Percentiles rank a stretch among this genome's conserved stretches.
Evolutionary conservation across 352 stramenopile species (phyloP).

Genomic region (Globisporangium radiosum): DNA sequence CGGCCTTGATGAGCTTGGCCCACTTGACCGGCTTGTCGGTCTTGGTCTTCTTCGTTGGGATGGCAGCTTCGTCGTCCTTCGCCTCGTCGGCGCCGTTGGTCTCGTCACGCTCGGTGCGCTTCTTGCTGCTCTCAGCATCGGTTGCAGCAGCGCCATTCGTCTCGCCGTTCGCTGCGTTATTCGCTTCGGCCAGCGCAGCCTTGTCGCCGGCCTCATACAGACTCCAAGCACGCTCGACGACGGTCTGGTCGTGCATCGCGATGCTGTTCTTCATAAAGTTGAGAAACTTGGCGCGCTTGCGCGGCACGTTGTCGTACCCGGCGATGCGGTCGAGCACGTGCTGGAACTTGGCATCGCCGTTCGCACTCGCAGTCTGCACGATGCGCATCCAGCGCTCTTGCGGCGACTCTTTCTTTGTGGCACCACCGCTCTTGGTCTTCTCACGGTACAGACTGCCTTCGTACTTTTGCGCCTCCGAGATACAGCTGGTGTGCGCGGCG

Average conservation of each 20-base stretch:
- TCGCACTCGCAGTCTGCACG: conserved; percentile 46
- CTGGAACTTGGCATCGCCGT: conserved; percentile 46
- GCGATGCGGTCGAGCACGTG: conserved; percentile 70
- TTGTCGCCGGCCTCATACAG: conserved; percentile 71
- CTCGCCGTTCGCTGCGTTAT: conserved; percentile 4
- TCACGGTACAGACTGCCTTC: conserved; percentile 83
- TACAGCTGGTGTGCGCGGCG: conserved; percentile 85
- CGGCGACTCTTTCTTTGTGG: conserved; percentile 74
- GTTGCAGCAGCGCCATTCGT: conserved; percentile 2
- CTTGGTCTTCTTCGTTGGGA: conserved; percentile 22
- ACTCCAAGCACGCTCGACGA: conserved; percentile 61
- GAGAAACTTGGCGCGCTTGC: conserved; percentile 91
- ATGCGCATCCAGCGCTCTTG: conserved; percentile 85
- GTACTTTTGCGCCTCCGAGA: conserved; percentile 94
- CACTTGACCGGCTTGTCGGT: conserved; percentile 53
- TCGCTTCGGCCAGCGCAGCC: conserved; percentile 19
- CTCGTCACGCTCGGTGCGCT: conserved; percentile 33
- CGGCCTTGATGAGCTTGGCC: conserved; percentile 56
- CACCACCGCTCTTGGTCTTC: conserved; percentile 42
- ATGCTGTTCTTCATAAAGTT: conserved; percentile 90
- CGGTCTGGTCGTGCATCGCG: conserved; percentile 30
- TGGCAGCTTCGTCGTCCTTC: not conserved
- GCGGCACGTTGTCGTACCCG: conserved; percentile 87
- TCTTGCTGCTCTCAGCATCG: conserved; percentile 25
- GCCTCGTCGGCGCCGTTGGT: conserved; percentile 5